Percentiles rank a stretch among this genome's conserved stretches.
Evolutionary conservation across 73 alveolate genomes (phyloP).

Genomic region (Paramecium bursaria): DNA sequence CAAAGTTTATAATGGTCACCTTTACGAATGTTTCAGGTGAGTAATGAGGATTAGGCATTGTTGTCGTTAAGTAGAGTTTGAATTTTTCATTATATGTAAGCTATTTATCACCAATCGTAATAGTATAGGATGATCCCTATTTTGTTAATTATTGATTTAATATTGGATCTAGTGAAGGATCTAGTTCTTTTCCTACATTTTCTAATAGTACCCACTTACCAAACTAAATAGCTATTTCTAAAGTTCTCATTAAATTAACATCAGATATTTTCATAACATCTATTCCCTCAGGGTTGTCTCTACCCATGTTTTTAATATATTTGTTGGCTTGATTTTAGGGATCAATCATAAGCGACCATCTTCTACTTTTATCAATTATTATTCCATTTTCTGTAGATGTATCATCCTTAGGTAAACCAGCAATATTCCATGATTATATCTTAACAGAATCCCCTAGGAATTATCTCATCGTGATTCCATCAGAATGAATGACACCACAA

Average conservation of each 20-base stretch:
- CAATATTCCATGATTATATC: conserved; percentile 68
- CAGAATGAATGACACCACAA: conserved; percentile 83
- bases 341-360: conserved; percentile 99
- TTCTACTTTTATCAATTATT: conserved; percentile 94
- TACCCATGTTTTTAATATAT: conserved; percentile 98
- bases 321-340: conserved; percentile 99
- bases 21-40: conserved; percentile 98
- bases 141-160: conserved; percentile 82
- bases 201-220: conserved; percentile 99
- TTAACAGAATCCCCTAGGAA: conserved; percentile 98
- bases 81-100: conserved; percentile 83
- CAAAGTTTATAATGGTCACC: conserved; percentile 99
- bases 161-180: conserved; percentile 99
- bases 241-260: conserved; percentile 76
- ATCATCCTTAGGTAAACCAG: conserved; percentile 94
- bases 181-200: conserved; percentile 99
- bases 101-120: conserved; percentile 87
- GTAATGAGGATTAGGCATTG: conserved; percentile 99
- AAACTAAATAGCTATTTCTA: conserved; percentile 94
- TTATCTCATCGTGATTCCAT: conserved; percentile 96
- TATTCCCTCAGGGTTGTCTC: conserved; percentile 83
- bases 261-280: conserved; percentile 66
- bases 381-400: conserved; percentile 98
- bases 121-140: conserved; percentile 63
- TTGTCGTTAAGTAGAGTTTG: conserved; percentile 97